Conservation (phyloP, 768 basidiomycete species). For the Dictyophora rubrovolvata region DNA sequence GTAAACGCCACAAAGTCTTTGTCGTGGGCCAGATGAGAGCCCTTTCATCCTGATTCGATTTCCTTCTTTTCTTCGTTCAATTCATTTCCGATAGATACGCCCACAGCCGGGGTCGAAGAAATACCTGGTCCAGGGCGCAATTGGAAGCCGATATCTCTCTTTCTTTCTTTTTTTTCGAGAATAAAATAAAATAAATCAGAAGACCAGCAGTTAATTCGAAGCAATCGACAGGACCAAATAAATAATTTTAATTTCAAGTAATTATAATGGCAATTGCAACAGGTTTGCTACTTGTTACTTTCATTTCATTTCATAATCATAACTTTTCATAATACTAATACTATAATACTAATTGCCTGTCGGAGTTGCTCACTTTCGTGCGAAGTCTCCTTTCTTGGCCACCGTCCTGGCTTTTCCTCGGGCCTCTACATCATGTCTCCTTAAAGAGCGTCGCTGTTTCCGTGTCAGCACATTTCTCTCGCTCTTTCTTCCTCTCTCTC, state of each 20-base stretch:
- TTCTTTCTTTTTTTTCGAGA: too few species aligned
- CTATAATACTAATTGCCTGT: background rate
- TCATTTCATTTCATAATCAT: background rate
- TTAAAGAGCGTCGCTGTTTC: background rate
- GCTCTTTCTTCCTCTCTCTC: background rate
- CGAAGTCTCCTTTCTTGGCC: conserved; percentile 3
- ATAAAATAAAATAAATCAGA: background rate
- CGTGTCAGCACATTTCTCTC: background rate
- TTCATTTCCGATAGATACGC: conserved; percentile 3
- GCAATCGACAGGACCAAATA: background rate
- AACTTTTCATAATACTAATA: too few species aligned
- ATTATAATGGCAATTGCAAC: background rate
- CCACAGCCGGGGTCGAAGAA: background rate
- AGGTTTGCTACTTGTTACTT: too few species aligned
- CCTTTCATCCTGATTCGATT: background rate
- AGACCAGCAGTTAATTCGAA: background rate
- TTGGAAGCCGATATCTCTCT: background rate
- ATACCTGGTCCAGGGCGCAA: background rate
- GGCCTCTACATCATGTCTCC: conserved; percentile 2
- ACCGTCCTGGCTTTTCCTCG: conserved; percentile 2
- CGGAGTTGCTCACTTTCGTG: conserved; percentile 3
- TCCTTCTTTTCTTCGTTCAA: background rate
- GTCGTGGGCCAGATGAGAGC: background rate
- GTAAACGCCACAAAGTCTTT: conserved; percentile 7
- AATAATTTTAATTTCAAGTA: background rate